phyloP scores from a whole-genome alignment of 352 stramenopile genomes.

The Pythium aquatile region DNA sequence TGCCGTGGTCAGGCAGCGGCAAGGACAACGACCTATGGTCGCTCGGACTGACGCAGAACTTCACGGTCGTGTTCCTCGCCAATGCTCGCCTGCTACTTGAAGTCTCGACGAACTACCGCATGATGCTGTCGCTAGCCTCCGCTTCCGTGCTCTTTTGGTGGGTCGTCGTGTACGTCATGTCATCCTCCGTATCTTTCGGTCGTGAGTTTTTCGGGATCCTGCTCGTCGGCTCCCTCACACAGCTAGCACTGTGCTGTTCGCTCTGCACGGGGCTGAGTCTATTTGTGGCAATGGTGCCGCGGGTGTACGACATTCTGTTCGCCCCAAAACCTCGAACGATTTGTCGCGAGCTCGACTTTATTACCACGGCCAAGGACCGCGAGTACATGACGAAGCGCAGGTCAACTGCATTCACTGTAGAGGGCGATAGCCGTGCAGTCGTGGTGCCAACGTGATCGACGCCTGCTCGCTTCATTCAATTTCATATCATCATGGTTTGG shows the following conservation, averaged over 20 bases:
- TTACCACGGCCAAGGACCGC: slow-evolving; percentile 16
- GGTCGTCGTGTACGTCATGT: slow-evolving; percentile 46
- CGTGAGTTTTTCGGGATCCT: slow-evolving; percentile 66
- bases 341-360: slow-evolving; percentile 46
- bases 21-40: slow-evolving; percentile 71
- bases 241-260: slow-evolving; percentile 34
- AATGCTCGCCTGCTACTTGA: slow-evolving; percentile 53
- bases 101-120: slow-evolving; percentile 31
- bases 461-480: neutral
- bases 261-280: slow-evolving; percentile 38
- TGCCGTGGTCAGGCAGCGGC: slow-evolving; percentile 40
- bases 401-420: neutral
- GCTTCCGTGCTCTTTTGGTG: slow-evolving; percentile 50
- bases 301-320: slow-evolving; percentile 38
- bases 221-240: slow-evolving; percentile 38
- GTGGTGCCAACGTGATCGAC: slow-evolving; percentile 1
- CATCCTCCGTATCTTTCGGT: slow-evolving; percentile 48
- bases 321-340: slow-evolving; percentile 43
- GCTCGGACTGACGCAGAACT: slow-evolving; percentile 64
- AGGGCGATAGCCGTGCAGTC: slow-evolving; percentile 2
- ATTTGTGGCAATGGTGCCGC: slow-evolving; percentile 31
- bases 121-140: slow-evolving; percentile 33
- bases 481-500: neutral
- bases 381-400: slow-evolving; percentile 11
- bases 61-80: slow-evolving; percentile 54